These are phyloP conservation scores for Ceratobasidium sp. DNA, from an alignment of 1,284 basidiomycete species.

Conservation along the genomic window DNA sequence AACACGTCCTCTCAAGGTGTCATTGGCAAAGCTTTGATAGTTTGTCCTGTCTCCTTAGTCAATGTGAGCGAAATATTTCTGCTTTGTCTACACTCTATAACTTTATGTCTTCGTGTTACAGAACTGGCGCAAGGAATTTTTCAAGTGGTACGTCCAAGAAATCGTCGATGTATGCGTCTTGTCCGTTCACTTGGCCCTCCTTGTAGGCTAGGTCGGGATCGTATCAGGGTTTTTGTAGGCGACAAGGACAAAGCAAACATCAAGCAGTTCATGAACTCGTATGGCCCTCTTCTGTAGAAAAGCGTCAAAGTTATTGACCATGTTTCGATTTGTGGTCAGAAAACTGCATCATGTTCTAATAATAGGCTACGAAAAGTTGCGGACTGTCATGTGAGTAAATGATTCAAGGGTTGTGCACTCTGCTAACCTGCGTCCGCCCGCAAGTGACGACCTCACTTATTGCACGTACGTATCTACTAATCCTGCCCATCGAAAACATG, in stretches of 20 bases:
- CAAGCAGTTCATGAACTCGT: conserved; percentile 80
- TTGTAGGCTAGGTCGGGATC: conserved; percentile 77
- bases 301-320: too few relatives aligned
- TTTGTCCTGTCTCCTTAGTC: conserved; percentile 93
- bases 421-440: neutral
- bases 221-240: conserved; percentile 80
- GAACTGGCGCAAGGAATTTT: conserved; percentile 97
- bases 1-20: conserved; percentile 48
- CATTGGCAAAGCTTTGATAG: conserved; percentile 85
- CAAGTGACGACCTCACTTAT: conserved; percentile 67
- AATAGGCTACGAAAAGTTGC: conserved; percentile 93
- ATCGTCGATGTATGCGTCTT: neutral
- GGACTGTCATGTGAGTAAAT: conserved; percentile 80
- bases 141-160: conserved; percentile 76
- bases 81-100: neutral
- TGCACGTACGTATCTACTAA: conserved; percentile 64
- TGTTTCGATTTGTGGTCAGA: conserved; percentile 55
- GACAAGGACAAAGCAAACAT: conserved; percentile 79
- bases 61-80: conserved; percentile 64
- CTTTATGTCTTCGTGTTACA: conserved; percentile 51
- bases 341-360: conserved; percentile 84
- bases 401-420: too few relatives aligned
- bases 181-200: neutral
- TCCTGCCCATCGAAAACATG: neutral
- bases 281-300: conserved; percentile 47